Evolutionary conservation across 257 asterid genomes (phyloP), one percentile per base, ranked within the genome.

Genomic region (Knoxia roxburghii): DNA sequence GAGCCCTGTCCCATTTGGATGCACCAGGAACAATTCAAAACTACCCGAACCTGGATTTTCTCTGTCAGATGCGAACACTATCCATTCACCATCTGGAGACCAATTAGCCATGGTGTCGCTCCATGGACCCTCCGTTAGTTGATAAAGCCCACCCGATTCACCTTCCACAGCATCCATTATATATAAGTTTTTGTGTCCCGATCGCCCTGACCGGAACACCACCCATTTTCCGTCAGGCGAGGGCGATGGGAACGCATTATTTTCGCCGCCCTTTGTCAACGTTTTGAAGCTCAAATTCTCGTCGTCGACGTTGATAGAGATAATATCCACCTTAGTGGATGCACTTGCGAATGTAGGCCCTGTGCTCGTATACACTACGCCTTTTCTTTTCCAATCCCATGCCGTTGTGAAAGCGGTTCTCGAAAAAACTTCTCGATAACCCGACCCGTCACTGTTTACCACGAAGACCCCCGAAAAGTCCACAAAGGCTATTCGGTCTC

Each of bases 161-260:
- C 98, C 98, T 0, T 84, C 61, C 58, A 84, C 30, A 6, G 97
- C 90, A 52, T 92, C 97, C 98, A 92, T 89, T 1, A 92, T 80
- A 74, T 89, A 92, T 57, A 92, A 65, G 75, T 92, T 92, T 77
- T 92, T 92, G 75, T 89, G 84, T 37, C 96, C 96, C 0, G 89
- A 74, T 67, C 97, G 90, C 51, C 97, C 96, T 1, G 98, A 92
- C 26, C 98, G 80, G 69, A 92, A 92, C 12, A 80, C 97, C 4
- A 92, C 81, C 95, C 92, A 77, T 80, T 92, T 89, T 7, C 97
- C 98, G 17, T 92, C 93, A 0, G 98, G 98, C 6, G 98, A 92
- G 27, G 98, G 82, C 0, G 95, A 92, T 7, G 98, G 97, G 60
- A 89, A 92, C 0, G 98, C 98, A 11, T 92, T 89, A 39, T 92